These are phyloP conservation scores for Trapa incisa DNA, from an alignment of 345 rosid species.

Conservation along the genomic window DNA sequence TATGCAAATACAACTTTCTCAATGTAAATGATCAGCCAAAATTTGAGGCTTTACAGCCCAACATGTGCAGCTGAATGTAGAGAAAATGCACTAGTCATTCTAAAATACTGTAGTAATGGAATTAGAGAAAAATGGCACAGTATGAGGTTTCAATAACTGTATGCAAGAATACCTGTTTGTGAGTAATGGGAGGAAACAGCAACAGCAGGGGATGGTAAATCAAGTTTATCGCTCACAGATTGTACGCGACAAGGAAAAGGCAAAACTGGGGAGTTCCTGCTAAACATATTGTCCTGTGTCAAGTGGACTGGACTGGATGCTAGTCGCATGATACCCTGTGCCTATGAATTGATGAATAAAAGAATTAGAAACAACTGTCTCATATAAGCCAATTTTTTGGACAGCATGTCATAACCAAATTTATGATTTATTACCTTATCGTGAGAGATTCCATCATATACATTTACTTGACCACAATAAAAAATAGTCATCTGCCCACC, in stretches of 20 bases:
- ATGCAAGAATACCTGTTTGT: slow-evolving; percentile 42
- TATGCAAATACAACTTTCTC: background rate
- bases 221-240: slow-evolving; percentile 18
- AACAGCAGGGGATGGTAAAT: slow-evolving; percentile 22
- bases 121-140: background rate
- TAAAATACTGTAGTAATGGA: background rate
- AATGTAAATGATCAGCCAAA: background rate
- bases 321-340: slow-evolving; percentile 64
- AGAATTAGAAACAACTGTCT: background rate
- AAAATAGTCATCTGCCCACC: slow-evolving; percentile 82
- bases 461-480: slow-evolving; percentile 86
- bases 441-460: slow-evolving; percentile 67
- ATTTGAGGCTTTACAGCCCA: background rate
- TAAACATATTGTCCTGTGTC: slow-evolving; percentile 29
- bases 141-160: background rate
- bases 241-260: slow-evolving; percentile 30
- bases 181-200: slow-evolving; percentile 23
- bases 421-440: slow-evolving; percentile 55
- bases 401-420: slow-evolving; percentile 43
- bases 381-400: background rate
- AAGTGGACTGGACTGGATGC: slow-evolving; percentile 57
- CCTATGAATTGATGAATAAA: slow-evolving; percentile 42
- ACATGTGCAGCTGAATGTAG: background rate
- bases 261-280: slow-evolving; percentile 25
- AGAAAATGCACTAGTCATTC: background rate